Evolutionary conservation across 2,329 filamentous ascomycete species (phyloP), one percentile per base, ranked within the genome.

Genomic region (Albophoma yamanashiensis): DNA sequence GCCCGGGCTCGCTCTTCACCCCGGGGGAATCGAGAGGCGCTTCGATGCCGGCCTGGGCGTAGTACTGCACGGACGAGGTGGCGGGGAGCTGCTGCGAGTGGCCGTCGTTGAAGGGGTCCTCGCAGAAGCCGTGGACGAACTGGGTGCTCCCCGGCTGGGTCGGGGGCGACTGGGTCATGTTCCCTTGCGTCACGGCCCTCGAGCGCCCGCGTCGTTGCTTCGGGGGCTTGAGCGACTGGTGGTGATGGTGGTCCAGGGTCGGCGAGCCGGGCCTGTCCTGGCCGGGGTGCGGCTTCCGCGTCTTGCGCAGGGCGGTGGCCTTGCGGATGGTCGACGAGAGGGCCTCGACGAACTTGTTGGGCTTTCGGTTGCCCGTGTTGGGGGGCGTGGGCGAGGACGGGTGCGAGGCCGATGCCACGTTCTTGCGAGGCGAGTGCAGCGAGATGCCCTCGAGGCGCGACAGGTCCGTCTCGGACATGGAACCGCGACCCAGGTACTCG

Each of bases 391-490:
- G 71, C 55, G 70, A 71, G 12, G 70, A 64, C 27, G 69, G 72
- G 52, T 71, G 66, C 34, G 70, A 72, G 61, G 65, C 63, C 55
- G 68, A 66, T 57, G 63, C 63, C 47, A 45, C 47, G 22, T 56
- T 64, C 55, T 68, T 67, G 59, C 71, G 70, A 27, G 74, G 72
- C 11, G 73, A 75, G 60, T 74, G 73, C 34, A 79, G 64, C n/a
- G 76, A 76, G 63, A 80, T 79, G n/a, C 75, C 75, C 63, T 79
- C 76, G 3, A 80, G 71, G 38, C 73, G 71, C 11, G 78, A 71
- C n/a, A 80, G 70, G 64, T 79, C 78, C 43, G 76, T 76, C 62
- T 80, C 77, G 4, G 78, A 79, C 68, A 80, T 76, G 60, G 76
- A 77, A 31, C 68, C 73, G 17, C 70, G 69, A 45, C 69, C 69